Evolutionary conservation across 139 green algal species (phyloP).

Genomic region (Chlorella sp.): DNA sequence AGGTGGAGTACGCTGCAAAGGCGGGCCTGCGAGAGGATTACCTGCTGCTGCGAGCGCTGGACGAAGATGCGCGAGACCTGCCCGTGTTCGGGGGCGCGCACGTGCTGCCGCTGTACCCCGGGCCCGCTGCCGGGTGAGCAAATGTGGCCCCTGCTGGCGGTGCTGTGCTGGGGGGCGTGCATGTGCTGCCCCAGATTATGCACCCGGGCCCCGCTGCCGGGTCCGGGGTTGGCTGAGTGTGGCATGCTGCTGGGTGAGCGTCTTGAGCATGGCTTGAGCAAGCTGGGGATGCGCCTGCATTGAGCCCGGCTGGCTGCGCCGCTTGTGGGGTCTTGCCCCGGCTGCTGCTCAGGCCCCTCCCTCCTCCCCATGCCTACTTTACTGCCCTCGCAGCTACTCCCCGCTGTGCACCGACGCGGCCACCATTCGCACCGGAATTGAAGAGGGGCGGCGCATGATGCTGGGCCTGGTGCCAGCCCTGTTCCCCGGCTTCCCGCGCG

Average conservation of each 20-base stretch:
- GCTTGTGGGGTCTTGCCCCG: no score
- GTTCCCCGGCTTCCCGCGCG: background rate
- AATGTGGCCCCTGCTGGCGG: background rate
- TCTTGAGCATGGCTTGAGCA: no score
- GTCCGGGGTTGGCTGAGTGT: no score
- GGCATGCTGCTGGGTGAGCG: no score
- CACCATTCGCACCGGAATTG: constrained; percentile 55
- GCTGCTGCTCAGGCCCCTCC: no score
- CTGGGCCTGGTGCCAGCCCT: constrained; percentile 23
- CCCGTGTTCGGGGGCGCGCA: constrained; percentile 54
- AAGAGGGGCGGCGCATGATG: constrained; percentile 53
- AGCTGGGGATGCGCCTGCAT: no score
- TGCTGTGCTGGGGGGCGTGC: no score
- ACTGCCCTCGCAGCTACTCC: constrained; percentile 30
- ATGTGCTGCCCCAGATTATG: no score
- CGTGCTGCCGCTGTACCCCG: constrained; percentile 48
- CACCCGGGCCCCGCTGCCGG: no score
- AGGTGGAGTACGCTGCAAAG: constrained; percentile 31
- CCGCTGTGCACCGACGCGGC: constrained; percentile 67
- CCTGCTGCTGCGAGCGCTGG: constrained; percentile 45
- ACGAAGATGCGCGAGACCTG: constrained; percentile 33
- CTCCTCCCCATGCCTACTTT: no score
- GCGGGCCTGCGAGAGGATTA: constrained; percentile 54
- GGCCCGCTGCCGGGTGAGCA: background rate
- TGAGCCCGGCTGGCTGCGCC: no score